Percentiles rank a stretch among this genome's conserved stretches.
Evolutionary conservation across 345 rosid genomes (phyloP).

Genomic region (Orychophragmus violaceus): DNA sequence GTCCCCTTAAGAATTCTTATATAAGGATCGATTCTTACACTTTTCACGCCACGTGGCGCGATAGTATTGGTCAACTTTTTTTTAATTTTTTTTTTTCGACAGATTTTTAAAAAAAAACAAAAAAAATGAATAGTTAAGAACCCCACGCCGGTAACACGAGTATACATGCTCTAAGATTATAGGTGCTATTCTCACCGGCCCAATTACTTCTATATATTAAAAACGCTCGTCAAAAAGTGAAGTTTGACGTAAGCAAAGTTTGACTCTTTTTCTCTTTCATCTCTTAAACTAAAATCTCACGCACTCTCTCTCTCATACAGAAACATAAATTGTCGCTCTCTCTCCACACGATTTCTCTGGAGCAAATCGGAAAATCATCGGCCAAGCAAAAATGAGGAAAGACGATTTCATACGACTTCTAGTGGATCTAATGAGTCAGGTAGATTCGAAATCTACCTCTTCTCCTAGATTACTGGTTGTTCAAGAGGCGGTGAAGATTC

Average conservation of each 20-base stretch:
- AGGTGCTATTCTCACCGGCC: no score
- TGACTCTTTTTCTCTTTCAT: constrained; percentile 52
- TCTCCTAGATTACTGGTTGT: constrained; percentile 25
- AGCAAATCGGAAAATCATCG: constrained; percentile 24
- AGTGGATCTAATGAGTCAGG: constrained; percentile 40
- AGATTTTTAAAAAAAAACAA: no score
- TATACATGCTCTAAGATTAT: no score
- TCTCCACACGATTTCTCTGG: constrained; percentile 19
- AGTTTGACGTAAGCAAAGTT: constrained; percentile 51
- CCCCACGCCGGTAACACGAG: no score
- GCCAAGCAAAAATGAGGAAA: constrained; percentile 36
- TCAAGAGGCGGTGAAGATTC: constrained; percentile 51
- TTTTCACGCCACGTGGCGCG: no score
- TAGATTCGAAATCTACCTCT: constrained; percentile 14
- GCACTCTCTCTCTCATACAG: constrained; percentile 29
- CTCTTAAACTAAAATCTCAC: constrained; percentile 36
- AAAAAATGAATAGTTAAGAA: no score
- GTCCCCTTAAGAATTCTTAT: no score
- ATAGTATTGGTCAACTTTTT: no score
- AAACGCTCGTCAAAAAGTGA: constrained; percentile 24
- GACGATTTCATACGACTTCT: constrained; percentile 55
- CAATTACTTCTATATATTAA: no score
- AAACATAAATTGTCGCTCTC: constrained; percentile 30
- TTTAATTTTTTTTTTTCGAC: no score
- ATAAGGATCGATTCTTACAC: no score